Conservation (phyloP, 768 basidiomycete species). For the Heimioporus sp. region DNA sequence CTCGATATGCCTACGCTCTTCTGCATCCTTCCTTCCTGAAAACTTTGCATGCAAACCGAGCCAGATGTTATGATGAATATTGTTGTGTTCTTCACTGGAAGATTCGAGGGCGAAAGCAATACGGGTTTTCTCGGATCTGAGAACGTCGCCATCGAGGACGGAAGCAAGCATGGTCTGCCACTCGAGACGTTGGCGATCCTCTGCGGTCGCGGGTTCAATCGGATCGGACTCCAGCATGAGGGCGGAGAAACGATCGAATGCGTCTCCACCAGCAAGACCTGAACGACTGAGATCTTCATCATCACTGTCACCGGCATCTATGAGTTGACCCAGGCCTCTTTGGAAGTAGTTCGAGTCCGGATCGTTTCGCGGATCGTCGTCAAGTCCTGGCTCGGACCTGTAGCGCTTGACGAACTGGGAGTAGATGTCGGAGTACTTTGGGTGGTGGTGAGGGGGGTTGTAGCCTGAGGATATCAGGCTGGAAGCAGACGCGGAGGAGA, state of each 20-base stretch:
- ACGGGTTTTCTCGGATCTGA: constrained; percentile 92
- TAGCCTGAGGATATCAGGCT: constrained; percentile 29
- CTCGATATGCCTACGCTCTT: constrained; percentile 79
- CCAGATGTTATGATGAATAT: constrained; percentile 75
- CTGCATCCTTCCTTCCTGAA: constrained; percentile 73
- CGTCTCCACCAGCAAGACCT: constrained; percentile 43
- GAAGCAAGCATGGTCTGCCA: constrained; percentile 97
- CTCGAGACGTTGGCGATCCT: constrained; percentile 82
- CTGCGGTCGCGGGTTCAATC: constrained; percentile 62
- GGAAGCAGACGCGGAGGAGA: constrained; percentile 27
- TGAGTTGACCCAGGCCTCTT: constrained; percentile 63
- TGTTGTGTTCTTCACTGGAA: constrained; percentile 65
- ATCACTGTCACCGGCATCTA: constrained; percentile 71
- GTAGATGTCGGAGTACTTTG: constrained; percentile 62
- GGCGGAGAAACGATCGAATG: constrained; percentile 49
- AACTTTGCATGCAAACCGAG: constrained; percentile 86
- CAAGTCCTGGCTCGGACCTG: constrained; percentile 57
- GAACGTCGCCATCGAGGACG: constrained; percentile 90
- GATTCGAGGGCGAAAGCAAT: constrained; percentile 79
- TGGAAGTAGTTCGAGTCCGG: constrained; percentile 85
- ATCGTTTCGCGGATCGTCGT: constrained; percentile 72
- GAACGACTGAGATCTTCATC: constrained; percentile 61
- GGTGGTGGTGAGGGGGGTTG: constrained; percentile 28
- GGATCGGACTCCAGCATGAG: constrained; percentile 60
- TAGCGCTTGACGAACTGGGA: constrained; percentile 79